Percentiles rank a stretch among this genome's conserved stretches.
Conservation (phyloP, 805 yeast species). For the Sporopachydermia quercuum region DNA sequence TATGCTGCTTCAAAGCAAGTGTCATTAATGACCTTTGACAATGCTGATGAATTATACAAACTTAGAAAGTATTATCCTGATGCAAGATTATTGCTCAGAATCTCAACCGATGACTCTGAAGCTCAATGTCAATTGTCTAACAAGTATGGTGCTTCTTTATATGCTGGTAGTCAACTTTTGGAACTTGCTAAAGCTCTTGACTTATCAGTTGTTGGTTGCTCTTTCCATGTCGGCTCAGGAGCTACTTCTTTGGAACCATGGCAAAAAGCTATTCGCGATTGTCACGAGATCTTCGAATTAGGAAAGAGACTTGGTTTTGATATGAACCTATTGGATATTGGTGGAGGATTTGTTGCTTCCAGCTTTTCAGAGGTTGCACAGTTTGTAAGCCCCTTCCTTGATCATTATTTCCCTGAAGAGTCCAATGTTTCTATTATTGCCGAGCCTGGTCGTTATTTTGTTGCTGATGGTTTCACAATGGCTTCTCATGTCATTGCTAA, state of each 20-base stretch:
- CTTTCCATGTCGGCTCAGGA: constrained; percentile 95
- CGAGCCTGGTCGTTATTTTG: constrained; percentile 89
- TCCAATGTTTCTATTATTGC: constrained; percentile 47
- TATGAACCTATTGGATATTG: constrained; percentile 61
- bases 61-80: constrained; percentile 51
- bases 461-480: constrained; percentile 71
- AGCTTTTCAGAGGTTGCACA: constrained; percentile 42
- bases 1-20: constrained; percentile 46
- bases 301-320: constrained; percentile 32
- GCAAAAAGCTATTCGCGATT: constrained; percentile 55
- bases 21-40: constrained; percentile 77
- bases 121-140: constrained; percentile 79
- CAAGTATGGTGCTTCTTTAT: constrained; percentile 73
- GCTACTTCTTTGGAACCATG: constrained; percentile 59
- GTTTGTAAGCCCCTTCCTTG: constrained; percentile 41
- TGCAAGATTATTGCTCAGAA: constrained; percentile 60
- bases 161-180: constrained; percentile 38
- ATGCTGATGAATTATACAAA: constrained; percentile 70
- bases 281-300: constrained; percentile 49
- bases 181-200: constrained; percentile 44
- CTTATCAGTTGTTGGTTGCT: constrained; percentile 65
- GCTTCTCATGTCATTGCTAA: constrained; percentile 81
- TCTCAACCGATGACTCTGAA: constrained; percentile 76
- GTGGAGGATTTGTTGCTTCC: constrained; percentile 75
- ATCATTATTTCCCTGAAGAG: constrained; percentile 39